Evolutionary conservation across 176 grass and related monocot genomes (phyloP).

Genomic region (Oryza meyeriana): DNA sequence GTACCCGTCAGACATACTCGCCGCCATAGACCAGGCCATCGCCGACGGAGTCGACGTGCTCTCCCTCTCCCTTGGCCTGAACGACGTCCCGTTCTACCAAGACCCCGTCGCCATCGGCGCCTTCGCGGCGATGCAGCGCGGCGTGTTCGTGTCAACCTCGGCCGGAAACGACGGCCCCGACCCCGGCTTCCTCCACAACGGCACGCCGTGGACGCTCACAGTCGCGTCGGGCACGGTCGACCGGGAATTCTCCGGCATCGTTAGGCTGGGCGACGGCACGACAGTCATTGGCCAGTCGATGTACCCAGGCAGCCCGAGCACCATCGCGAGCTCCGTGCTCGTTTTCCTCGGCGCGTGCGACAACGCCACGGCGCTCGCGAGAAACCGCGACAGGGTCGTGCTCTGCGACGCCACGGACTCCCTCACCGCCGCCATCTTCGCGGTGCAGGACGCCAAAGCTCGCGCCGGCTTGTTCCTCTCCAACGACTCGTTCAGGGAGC

Average conservation of each 20-base stretch:
- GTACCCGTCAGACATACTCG: constrained; percentile 60
- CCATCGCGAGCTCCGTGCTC: constrained; percentile 19
- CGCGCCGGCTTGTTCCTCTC: constrained; percentile 51
- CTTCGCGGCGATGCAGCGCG: constrained; percentile 64
- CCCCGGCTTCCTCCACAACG: constrained; percentile 58
- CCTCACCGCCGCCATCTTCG: constrained; percentile 2
- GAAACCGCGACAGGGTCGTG: constrained; percentile 44
- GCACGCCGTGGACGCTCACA: constrained; percentile 66
- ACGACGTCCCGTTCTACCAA: constrained; percentile 10
- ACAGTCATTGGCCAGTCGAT: constrained; percentile 45
- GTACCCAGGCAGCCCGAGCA: constrained; percentile 40
- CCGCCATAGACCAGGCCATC: constrained; percentile 77
- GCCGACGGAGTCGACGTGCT: constrained; percentile 75
- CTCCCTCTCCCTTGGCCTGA: constrained; percentile 58
- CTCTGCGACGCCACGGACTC: constrained; percentile 43
- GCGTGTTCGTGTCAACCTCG: constrained; percentile 72
- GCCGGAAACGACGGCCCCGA: constrained; percentile 69
- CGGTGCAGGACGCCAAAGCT: constrained; percentile 21
- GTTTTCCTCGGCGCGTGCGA: constrained; percentile 52
- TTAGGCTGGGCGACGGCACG: constrained; percentile 46
- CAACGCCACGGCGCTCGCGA: constrained; percentile 35
- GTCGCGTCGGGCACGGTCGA: constrained; percentile 51
- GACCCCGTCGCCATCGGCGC: constrained; percentile 70
- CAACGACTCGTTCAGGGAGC: constrained; percentile 25
- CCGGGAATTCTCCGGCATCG: constrained; percentile 42